These are phyloP conservation scores for Colletotrichum costaricense DNA, from an alignment of 2,329 filamentous ascomycete species.

Conservation along the genomic window DNA sequence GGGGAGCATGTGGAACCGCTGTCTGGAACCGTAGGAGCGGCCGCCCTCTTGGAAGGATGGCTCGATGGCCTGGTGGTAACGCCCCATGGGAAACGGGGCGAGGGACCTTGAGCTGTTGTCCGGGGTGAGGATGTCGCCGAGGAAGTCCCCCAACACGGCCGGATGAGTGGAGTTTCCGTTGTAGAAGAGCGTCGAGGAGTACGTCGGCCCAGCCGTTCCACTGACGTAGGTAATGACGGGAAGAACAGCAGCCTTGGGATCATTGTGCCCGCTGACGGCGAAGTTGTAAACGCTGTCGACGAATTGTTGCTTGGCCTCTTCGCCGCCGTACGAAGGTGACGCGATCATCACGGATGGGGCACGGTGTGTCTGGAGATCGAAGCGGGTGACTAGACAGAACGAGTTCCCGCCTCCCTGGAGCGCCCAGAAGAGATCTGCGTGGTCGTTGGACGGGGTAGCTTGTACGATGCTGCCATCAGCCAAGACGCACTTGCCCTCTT, in stretches of 20 bases:
- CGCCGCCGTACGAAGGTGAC: neutral
- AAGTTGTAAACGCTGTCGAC: neutral
- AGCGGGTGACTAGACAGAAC: slow-evolving; percentile 48
- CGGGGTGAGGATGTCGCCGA: neutral
- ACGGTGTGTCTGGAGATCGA: slow-evolving; percentile 40
- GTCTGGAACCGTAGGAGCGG: neutral
- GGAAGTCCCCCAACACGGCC: neutral
- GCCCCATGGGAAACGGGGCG: neutral
- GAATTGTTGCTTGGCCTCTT: neutral
- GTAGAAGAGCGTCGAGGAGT: slow-evolving; percentile 1
- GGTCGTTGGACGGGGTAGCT: slow-evolving; percentile 45
- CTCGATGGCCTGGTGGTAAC: neutral
- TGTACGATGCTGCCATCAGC: slow-evolving; percentile 57
- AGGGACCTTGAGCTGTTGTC: neutral
- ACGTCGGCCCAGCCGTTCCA: neutral
- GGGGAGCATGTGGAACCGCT: neutral
- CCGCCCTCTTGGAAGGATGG: neutral
- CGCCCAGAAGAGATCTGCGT: slow-evolving; percentile 57
- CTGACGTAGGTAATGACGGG: neutral
- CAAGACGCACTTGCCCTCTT: slow-evolving; percentile 53
- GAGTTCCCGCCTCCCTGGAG: slow-evolving; percentile 53
- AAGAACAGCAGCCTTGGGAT: neutral
- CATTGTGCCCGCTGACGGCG: neutral
- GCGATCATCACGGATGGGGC: neutral
- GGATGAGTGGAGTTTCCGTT: neutral